Evolutionary conservation across 2,329 filamentous ascomycete genomes (phyloP).

Genomic region (Cordyceps cateniannulata): DNA sequence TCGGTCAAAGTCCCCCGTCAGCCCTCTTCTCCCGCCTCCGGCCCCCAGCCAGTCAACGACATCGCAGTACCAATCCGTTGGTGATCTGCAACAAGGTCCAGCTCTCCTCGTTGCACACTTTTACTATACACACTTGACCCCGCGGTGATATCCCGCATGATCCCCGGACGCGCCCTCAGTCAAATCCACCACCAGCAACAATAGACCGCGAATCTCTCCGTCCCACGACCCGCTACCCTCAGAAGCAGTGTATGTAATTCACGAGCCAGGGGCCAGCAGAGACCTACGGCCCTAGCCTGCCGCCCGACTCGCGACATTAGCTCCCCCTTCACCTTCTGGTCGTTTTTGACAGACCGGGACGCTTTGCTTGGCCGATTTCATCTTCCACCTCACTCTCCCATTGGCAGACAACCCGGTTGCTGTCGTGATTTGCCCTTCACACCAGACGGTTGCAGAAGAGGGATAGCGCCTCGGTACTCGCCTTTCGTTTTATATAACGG

Average conservation of each 20-base stretch:
- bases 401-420: not conserved
- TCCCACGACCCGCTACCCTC: not conserved
- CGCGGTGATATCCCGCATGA: not conserved
- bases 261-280: not conserved
- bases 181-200: not conserved
- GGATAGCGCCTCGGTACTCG: not conserved
- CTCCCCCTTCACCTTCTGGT: not conserved
- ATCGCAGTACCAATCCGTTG: not conserved
- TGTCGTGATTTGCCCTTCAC: not conserved
- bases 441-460: not conserved
- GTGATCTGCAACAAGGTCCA: not conserved
- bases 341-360: not conserved
- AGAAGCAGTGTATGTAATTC: not conserved
- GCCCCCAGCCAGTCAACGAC: not conserved
- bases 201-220: not conserved
- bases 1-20: not conserved
- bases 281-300: not conserved
- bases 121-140: not conserved
- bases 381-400: not conserved
- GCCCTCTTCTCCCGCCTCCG: not conserved
- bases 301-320: not conserved
- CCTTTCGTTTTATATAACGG: not conserved
- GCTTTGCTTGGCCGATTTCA: not conserved
- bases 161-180: not conserved
- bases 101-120: not conserved